Evolutionary conservation across 129 eudicot genomes (phyloP).

Genomic region (Helianthus annuus): HanXRQr2.0-SUNRISE NC_035449.2:107496693-107497192

Average conservation of each 20-base stretch:
- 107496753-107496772: not conserved
- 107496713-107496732: not conserved
- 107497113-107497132: too few species aligned
- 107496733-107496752: not conserved
- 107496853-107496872: slow-evolving; percentile 97
- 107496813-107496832: slow-evolving; percentile 77
- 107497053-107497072: too few species aligned
- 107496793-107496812: slow-evolving; percentile 68
- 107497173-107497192: slow-evolving; percentile 9
- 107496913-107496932: slow-evolving; percentile 3
- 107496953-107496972: too few species aligned
- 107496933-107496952: not conserved
- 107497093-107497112: too few species aligned
- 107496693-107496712: not conserved
- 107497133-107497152: too few species aligned
- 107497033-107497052: too few species aligned
- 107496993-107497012: too few species aligned
- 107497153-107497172: not conserved
- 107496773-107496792: slow-evolving; percentile 47
- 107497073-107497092: too few species aligned
- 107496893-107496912: slow-evolving; percentile 61
- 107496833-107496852: slow-evolving; percentile 92
- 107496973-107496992: too few species aligned
- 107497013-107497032: too few species aligned
- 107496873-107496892: slow-evolving; percentile 75